Conservation (phyloP, 805 yeast species). For the Zygosaccharomyces lentus region DNA sequence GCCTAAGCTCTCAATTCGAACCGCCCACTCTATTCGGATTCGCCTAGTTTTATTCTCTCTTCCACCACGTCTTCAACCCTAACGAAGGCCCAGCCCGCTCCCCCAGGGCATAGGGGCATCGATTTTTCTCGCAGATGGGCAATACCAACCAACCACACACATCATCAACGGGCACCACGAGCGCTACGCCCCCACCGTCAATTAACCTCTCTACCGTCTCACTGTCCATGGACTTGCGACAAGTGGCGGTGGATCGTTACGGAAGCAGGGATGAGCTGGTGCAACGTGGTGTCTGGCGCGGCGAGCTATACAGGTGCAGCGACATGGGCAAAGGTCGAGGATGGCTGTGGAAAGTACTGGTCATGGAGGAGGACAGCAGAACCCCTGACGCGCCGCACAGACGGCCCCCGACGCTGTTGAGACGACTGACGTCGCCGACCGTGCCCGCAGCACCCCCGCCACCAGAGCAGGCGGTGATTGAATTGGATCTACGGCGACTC, state of each 20-base stretch:
- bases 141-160: neutral
- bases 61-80: no score
- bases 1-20: no score
- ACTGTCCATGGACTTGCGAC: slow-evolving; percentile 13
- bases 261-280: slow-evolving; percentile 26
- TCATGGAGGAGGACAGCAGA: slow-evolving; percentile 11
- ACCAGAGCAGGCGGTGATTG: slow-evolving; percentile 22
- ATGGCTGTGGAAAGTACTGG: slow-evolving; percentile 33
- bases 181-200: neutral
- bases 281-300: slow-evolving; percentile 31
- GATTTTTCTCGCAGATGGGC: no score
- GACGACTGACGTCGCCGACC: slow-evolving; percentile 1
- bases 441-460: neutral
- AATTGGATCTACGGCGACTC: slow-evolving; percentile 29
- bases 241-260: slow-evolving; percentile 21
- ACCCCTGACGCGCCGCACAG: slow-evolving; percentile 7
- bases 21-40: no score
- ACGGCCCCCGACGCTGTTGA: slow-evolving; percentile 1
- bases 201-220: slow-evolving; percentile 8
- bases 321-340: slow-evolving; percentile 22
- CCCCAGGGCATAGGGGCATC: no score
- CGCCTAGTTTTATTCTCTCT: no score
- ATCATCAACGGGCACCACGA: neutral
- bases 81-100: no score
- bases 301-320: slow-evolving; percentile 22